phyloP scores from a whole-genome alignment of 371 early-diverging fungal genomes.

The Nematocida major region DNA sequence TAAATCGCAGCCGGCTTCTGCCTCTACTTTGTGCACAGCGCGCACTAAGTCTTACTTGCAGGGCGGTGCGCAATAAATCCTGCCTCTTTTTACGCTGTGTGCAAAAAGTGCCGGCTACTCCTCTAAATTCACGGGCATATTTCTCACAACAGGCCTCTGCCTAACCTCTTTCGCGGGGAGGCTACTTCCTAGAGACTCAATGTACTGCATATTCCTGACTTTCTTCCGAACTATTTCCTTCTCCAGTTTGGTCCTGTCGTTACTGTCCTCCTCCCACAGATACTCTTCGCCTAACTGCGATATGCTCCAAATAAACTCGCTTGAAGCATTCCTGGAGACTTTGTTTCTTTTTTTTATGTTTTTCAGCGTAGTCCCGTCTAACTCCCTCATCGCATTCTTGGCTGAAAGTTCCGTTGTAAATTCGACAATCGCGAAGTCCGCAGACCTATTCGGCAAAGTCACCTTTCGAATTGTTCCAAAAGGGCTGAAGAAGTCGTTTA shows the following conservation, averaged over 20 bases:
- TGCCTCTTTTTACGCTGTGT: too few relatives aligned
- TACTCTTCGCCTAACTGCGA: background rate
- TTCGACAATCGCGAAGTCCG: constrained; percentile 1
- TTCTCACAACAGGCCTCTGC: background rate
- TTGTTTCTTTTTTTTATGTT: constrained; percentile 20
- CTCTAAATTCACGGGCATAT: background rate
- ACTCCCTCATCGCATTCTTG: constrained; percentile 1
- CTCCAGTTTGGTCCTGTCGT: constrained; percentile 9
- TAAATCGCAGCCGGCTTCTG: too few relatives aligned
- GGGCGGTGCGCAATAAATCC: too few relatives aligned
- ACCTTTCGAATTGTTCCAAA: constrained; percentile 24
- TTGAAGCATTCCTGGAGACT: background rate
- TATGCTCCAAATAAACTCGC: constrained; percentile 37
- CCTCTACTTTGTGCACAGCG: too few relatives aligned
- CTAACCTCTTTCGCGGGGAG: background rate
- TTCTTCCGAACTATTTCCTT: constrained; percentile 23
- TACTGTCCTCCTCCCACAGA: constrained; percentile 34
- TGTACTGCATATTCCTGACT: constrained; percentile 24
- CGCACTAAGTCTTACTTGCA: too few relatives aligned
- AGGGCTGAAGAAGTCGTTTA: background rate
- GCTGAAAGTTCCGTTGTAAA: background rate
- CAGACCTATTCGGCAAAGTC: constrained; percentile 25
- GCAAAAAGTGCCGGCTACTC: too few relatives aligned
- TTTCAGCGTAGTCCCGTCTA: constrained; percentile 23
- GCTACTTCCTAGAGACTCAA: constrained; percentile 12